These are phyloP conservation scores for Tolypocladium guangdongense DNA, from an alignment of 2,329 filamentous ascomycete species.

Conservation along the genomic window DNA sequence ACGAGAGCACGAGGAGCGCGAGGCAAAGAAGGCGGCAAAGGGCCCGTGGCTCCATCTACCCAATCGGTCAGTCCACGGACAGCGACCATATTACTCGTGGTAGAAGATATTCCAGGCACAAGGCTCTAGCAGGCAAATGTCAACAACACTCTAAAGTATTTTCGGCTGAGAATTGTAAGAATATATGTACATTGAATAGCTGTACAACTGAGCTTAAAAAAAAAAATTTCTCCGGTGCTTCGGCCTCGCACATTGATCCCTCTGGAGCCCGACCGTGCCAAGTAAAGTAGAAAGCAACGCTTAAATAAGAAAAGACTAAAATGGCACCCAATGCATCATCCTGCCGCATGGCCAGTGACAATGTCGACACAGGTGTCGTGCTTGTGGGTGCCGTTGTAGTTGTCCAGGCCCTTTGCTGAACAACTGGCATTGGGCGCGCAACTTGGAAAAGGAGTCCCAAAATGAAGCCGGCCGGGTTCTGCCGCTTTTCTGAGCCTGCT, in stretches of 20 bases:
- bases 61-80: slow-evolving; percentile 71
- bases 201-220: slow-evolving; percentile 12
- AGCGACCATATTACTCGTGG: slow-evolving; percentile 89
- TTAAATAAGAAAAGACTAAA: not conserved
- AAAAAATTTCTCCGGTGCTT: not conserved
- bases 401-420: not conserved
- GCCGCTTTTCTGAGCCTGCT: not conserved
- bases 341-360: not conserved
- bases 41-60: slow-evolving; percentile 84
- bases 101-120: slow-evolving; percentile 28
- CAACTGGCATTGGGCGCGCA: not conserved
- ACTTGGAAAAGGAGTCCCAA: not conserved
- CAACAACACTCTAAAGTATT: not conserved
- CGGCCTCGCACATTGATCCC: no score
- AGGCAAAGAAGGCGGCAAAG: slow-evolving; percentile 61
- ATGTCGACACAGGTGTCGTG: not conserved
- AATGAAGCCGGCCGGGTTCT: not conserved
- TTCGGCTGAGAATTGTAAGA: slow-evolving; percentile 13
- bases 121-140: not conserved
- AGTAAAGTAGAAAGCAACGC: not conserved
- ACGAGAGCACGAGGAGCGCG: slow-evolving; percentile 65
- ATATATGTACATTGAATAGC: slow-evolving; percentile 24
- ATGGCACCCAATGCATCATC: not conserved
- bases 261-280: not conserved
- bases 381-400: not conserved